A percentile compares a stretch with the other conserved stretches of the same genome.
phyloP scores from a whole-genome alignment of 345 rosid species.

The Heritiera littoralis region DNA sequence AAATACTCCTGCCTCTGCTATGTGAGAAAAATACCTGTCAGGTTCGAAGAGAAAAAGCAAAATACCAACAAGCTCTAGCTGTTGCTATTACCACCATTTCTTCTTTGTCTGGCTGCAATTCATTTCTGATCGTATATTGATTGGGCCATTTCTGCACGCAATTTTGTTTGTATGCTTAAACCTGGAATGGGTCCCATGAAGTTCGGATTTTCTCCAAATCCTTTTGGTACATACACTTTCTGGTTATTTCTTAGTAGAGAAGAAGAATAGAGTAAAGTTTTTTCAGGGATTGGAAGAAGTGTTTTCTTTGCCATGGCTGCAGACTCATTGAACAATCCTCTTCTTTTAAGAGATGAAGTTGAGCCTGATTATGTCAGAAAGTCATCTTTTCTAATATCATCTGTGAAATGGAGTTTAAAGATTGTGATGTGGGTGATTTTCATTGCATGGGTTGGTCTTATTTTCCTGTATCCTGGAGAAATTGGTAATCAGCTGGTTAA shows the following conservation, averaged over 20 bases:
- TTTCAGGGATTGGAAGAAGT: background rate
- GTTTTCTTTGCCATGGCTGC: slow-evolving; percentile 37
- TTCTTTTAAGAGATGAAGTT: slow-evolving; percentile 31
- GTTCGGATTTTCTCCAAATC: background rate
- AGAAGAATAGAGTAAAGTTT: background rate
- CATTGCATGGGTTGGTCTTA: slow-evolving; percentile 55
- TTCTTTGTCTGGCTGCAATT: background rate
- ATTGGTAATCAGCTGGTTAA: slow-evolving; percentile 37
- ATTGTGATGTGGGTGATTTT: slow-evolving; percentile 56
- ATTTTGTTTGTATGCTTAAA: background rate
- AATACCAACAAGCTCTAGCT: too few relatives aligned
- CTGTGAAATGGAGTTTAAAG: slow-evolving; percentile 53
- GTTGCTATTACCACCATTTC: background rate
- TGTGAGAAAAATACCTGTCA: background rate
- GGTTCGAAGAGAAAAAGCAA: background rate
- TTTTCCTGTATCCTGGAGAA: slow-evolving; percentile 54
- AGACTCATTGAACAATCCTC: slow-evolving; percentile 36
- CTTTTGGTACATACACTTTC: background rate
- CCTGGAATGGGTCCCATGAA: background rate
- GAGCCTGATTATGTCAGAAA: slow-evolving; percentile 23
- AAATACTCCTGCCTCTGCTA: background rate
- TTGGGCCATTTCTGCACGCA: background rate
- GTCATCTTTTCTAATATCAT: slow-evolving; percentile 35
- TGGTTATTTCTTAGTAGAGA: background rate
- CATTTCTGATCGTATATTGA: background rate